Percentiles rank a stretch among this genome's conserved stretches.
These are phyloP conservation scores for Stromatinia cepivora DNA, from an alignment of 2,329 filamentous ascomycete species.

Conservation along the genomic window DNA sequence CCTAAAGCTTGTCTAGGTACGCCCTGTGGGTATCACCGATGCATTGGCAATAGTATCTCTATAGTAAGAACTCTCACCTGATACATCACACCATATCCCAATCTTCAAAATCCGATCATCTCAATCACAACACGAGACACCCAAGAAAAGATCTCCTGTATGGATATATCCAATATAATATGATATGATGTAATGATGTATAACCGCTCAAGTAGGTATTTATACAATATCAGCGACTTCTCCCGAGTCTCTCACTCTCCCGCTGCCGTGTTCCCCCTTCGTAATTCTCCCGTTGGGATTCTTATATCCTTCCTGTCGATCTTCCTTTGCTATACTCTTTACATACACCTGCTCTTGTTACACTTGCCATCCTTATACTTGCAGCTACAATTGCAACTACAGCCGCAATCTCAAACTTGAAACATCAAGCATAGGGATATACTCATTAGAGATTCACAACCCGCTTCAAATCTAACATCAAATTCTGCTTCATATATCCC, in stretches of 20 bases:
- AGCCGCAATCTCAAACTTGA: neutral
- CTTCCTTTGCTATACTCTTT: neutral
- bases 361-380: too few species aligned
- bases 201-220: neutral
- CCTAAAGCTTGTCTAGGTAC: neutral
- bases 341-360: too few species aligned
- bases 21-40: neutral
- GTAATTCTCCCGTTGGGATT: too few species aligned
- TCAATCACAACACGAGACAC: neutral
- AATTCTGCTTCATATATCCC: too few species aligned
- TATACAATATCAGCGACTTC: neutral
- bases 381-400: neutral
- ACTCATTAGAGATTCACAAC: too few species aligned
- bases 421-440: neutral
- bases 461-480: too few species aligned
- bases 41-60: neutral
- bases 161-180: neutral
- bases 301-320: neutral
- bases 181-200: too few species aligned
- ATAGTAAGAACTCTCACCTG: neutral
- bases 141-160: neutral
- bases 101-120: neutral
- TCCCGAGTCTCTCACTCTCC: neutral
- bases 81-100: neutral
- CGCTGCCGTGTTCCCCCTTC: too few species aligned